A percentile compares a stretch with the other conserved stretches of the same genome.
Evolutionary conservation across 2,329 filamentous ascomycete species (phyloP).

Genomic region (Penicillium sp.): DNA sequence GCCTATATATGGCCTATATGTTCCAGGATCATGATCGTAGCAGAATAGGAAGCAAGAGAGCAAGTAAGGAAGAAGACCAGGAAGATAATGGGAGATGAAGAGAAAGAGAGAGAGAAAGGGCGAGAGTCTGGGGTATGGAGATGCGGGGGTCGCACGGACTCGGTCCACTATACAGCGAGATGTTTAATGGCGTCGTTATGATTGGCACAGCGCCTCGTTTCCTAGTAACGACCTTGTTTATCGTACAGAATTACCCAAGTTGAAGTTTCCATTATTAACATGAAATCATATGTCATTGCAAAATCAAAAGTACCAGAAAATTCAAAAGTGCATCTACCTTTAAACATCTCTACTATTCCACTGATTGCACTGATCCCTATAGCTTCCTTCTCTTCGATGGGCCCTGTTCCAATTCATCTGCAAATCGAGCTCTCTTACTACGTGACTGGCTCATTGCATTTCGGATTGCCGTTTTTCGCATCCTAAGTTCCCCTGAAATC

Average conservation of each 20-base stretch:
- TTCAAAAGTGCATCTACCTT: not conserved
- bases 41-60: not conserved
- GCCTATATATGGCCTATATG: too few relatives aligned
- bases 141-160: slow-evolving; percentile 4
- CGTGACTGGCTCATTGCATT: not conserved
- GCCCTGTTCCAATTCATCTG: not conserved
- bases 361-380: not conserved
- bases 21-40: not conserved
- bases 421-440: not conserved
- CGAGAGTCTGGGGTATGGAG: slow-evolving; percentile 15
- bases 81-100: not conserved
- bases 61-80: not conserved
- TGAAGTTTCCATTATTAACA: not conserved
- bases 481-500: not conserved
- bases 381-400: not conserved
- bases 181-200: slow-evolving; percentile 11
- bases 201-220: slow-evolving; percentile 6
- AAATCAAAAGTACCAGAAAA: not conserved
- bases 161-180: not conserved
- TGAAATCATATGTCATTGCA: not conserved
- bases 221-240: slow-evolving; percentile 8
- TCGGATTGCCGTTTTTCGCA: not conserved
- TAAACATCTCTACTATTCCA: not conserved
- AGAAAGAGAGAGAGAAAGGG: not conserved
- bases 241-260: not conserved